phyloP scores from a whole-genome alignment of 345 rosid species.

The Ceriops zippeliana region DNA sequence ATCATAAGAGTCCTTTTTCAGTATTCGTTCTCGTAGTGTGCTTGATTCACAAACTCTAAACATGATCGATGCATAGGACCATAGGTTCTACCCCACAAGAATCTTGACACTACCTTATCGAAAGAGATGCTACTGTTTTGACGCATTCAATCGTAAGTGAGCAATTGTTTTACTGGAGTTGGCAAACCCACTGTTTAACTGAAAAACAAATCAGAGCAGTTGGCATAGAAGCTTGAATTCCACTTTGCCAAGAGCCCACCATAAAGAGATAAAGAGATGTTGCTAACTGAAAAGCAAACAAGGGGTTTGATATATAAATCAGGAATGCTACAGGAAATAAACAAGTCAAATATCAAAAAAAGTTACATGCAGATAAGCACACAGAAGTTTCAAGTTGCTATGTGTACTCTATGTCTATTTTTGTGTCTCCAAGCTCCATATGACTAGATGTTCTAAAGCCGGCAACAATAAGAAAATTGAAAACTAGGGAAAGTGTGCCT shows the following conservation, averaged over 20 bases:
- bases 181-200: background rate
- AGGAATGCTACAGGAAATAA: background rate
- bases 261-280: background rate
- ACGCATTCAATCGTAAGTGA: background rate
- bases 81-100: background rate
- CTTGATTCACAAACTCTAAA: too few relatives aligned
- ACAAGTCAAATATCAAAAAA: background rate
- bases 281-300: background rate
- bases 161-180: background rate
- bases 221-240: constrained; percentile 1
- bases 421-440: background rate
- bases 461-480: background rate
- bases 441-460: background rate
- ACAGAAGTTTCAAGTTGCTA: background rate
- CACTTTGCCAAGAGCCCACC: background rate
- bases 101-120: too few relatives aligned
- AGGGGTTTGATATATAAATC: background rate
- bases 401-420: background rate
- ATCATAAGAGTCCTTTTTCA: too few relatives aligned
- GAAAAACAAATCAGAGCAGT: background rate
- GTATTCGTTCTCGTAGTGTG: too few relatives aligned
- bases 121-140: background rate
- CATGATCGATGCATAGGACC: too few relatives aligned
- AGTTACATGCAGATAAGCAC: background rate
- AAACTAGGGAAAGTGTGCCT: background rate